phyloP scores from a whole-genome alignment of 192 early-diverging fungal species.

The Gryganskiella cystojenkinii region DNA sequence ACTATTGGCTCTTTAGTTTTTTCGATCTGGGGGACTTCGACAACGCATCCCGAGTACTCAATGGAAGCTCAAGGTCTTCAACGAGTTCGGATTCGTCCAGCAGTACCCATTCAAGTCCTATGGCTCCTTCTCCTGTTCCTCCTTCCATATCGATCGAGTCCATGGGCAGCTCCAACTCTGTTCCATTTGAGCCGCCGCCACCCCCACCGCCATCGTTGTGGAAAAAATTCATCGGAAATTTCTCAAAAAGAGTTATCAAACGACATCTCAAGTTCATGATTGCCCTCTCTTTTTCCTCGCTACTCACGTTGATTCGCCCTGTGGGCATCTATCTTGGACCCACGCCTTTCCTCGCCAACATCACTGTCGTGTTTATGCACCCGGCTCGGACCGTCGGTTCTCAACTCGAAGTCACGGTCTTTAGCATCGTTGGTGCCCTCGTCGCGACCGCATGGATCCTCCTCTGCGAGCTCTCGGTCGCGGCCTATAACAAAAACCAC shows the following conservation, averaged over 20 bases:
- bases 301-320: conserved; percentile 36
- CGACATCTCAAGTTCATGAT: conserved; percentile 45
- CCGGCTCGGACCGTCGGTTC: conserved; percentile 56
- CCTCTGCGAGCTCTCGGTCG: conserved; percentile 24
- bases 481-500: conserved; percentile 26
- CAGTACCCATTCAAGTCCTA: background rate
- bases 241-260: conserved; percentile 36
- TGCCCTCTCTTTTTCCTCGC: conserved; percentile 30
- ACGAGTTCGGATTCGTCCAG: background rate
- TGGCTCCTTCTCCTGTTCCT: too few species aligned
- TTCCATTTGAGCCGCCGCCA: conserved; percentile 16
- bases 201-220: conserved; percentile 16
- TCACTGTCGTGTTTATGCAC: conserved; percentile 50
- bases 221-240: conserved; percentile 36
- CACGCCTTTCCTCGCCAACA: conserved; percentile 20
- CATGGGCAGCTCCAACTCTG: conserved; percentile 18
- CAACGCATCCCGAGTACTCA: background rate
- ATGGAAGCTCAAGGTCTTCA: background rate
- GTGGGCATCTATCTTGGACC: conserved; percentile 26
- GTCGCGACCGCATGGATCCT: conserved; percentile 41
- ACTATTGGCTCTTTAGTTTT: too few species aligned
- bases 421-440: conserved; percentile 41
- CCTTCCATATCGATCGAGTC: conserved; percentile 6
- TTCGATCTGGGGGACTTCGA: too few species aligned
- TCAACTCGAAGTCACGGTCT: conserved; percentile 55